A percentile compares a stretch with the other conserved stretches of the same genome.
phyloP scores from a whole-genome alignment of 1,139 yeast species.

The Taphrina wiesneri region DNA sequence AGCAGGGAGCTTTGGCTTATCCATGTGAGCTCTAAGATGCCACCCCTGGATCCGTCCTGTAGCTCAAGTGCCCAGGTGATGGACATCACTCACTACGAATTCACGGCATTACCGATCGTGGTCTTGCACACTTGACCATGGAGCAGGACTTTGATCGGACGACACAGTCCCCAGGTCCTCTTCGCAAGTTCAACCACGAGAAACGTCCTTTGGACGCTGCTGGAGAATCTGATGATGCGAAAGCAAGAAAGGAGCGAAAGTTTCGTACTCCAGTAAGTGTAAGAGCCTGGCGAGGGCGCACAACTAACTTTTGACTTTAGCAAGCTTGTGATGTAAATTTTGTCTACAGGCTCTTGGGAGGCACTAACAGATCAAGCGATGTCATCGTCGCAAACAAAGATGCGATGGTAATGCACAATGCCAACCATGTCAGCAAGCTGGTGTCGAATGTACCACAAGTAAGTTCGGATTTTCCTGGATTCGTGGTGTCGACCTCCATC shows the following conservation, averaged over 20 bases:
- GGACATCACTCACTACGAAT: neutral
- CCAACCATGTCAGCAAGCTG: conserved; percentile 26
- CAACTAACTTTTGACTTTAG: neutral
- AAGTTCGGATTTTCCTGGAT: neutral
- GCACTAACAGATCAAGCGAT: conserved; percentile 8
- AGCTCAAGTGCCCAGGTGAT: neutral
- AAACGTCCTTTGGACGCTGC: neutral
- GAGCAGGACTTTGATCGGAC: neutral
- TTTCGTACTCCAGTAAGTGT: conserved; percentile 18
- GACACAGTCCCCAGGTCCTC: neutral
- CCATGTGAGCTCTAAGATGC: too few relatives aligned
- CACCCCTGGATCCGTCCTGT: too few relatives aligned
- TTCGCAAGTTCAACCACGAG: neutral
- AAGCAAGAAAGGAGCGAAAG: conserved; percentile 9
- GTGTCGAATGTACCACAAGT: conserved; percentile 30
- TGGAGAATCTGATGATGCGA: neutral
- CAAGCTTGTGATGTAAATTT: conserved; percentile 17
- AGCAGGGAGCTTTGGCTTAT: too few relatives aligned
- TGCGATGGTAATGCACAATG: conserved; percentile 32
- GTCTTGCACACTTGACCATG: neutral
- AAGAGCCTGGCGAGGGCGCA: too few relatives aligned
- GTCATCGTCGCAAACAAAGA: conserved; percentile 27
- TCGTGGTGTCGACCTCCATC: too few relatives aligned
- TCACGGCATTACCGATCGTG: neutral
- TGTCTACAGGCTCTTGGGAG: neutral